Base-by-base conservation (phyloP, 257 asterid genomes). In the Capsicum baccatum region DNA sequence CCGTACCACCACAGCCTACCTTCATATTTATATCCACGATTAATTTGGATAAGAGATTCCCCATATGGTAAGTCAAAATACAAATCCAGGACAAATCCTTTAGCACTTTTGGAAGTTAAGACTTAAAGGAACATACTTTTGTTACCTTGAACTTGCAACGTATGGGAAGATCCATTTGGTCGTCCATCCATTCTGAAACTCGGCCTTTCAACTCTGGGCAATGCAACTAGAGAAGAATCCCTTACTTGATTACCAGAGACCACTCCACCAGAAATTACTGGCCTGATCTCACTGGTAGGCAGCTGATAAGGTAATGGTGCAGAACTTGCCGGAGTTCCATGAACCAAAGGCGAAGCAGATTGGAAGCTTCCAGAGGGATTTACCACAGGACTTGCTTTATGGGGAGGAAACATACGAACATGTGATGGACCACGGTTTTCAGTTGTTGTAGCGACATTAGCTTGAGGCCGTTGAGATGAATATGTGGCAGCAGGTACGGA, bases 261-360 rank as follows among this genome's bases (percentile, higher is more conserved):
- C 85, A 89, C 84, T 79, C 92, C 91, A 84, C 90, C 80, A 81
- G 97, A 88, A 89, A 83, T 87, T 76, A 85, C 73, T 70, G 95
- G 93, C 84, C 95, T 93, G 84, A 97, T 88, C 92, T 97, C 99
- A 83, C 98, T 97, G 35, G 94, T 91, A 84, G 98, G 97, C 83
- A 92, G 95, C 94, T 97, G 99, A 89, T 94, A 94, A 17, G 97
- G 90, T 84, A 90, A 89, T 83, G 96, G 81, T 57, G 90, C 69
- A 64, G 93, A 85, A 83, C 85, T 93, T 83, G 89, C 84, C 26
- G 89, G 79, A 48, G 88, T 55, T 69, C 82, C 91, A 83, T 90
- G 97, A 84, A 86, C 87, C 79, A 87, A 63, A 71, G 93, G 88
- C 54, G 92, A 82, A 83, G 90, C 85, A 33, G 94, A 60, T 85